These are phyloP conservation scores for Cordyceps farinosa DNA, from an alignment of 2,329 filamentous ascomycete genomes.

Conservation along the genomic window DNA sequence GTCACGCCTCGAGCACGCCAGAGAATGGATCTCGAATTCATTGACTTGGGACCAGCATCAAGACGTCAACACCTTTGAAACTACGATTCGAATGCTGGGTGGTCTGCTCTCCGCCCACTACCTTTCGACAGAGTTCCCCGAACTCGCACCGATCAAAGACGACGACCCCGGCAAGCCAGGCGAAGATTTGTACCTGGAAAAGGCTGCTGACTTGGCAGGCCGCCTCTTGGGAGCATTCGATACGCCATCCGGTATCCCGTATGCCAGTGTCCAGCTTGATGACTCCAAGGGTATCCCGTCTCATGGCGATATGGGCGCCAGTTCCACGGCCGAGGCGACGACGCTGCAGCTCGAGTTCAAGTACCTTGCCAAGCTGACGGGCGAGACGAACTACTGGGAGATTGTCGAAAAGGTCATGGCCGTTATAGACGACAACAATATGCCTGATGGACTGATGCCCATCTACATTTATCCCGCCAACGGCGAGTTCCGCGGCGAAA, in stretches of 20 bases:
- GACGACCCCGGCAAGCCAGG: slow-evolving; percentile 70
- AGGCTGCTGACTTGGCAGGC: slow-evolving; percentile 88
- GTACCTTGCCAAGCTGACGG: slow-evolving; percentile 90
- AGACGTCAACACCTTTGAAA: slow-evolving; percentile 97
- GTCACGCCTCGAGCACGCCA: slow-evolving; percentile 74
- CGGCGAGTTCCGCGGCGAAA: slow-evolving; percentile 75
- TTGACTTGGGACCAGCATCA: slow-evolving; percentile 88
- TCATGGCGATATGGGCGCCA: slow-evolving; percentile 80
- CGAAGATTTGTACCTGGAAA: slow-evolving; percentile 93
- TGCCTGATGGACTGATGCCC: slow-evolving; percentile 78
- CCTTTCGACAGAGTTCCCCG: slow-evolving; percentile 76
- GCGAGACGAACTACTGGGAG: slow-evolving; percentile 90
- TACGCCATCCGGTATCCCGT: slow-evolving; percentile 80
- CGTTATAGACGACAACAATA: slow-evolving; percentile 77
- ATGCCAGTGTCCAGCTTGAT: slow-evolving; percentile 83
- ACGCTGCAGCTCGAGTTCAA: slow-evolving; percentile 95
- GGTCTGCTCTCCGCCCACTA: slow-evolving; percentile 92
- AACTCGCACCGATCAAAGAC: slow-evolving; percentile 70
- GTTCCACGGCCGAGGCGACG: slow-evolving; percentile 90
- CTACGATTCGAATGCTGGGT: slow-evolving; percentile 94
- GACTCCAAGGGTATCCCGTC: slow-evolving; percentile 73
- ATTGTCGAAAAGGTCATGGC: slow-evolving; percentile 83
- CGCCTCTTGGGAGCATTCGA: slow-evolving; percentile 85
- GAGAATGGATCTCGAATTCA: slow-evolving; percentile 80
- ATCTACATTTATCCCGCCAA: slow-evolving; percentile 82